phyloP scores from a whole-genome alignment of 306 rosid species.

The Pterocarpus macrocarpus region DNA sequence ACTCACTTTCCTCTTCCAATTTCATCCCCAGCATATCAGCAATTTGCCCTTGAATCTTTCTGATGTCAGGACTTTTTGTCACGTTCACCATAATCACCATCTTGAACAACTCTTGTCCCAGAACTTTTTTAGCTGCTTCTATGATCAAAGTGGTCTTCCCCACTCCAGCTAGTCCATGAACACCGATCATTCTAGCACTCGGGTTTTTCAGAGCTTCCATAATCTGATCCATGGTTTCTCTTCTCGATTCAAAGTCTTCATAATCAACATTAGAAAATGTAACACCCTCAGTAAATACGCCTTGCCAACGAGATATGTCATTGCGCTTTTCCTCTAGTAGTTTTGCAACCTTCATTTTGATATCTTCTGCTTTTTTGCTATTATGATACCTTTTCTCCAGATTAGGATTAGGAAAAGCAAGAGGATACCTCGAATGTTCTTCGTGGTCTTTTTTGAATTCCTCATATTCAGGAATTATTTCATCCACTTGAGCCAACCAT shows the following conservation, averaged over 20 bases:
- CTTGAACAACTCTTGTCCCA: neutral
- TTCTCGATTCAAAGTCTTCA: constrained; percentile 21
- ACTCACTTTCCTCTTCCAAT: constrained; percentile 35
- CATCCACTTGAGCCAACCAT: neutral
- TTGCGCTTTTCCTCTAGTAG: neutral
- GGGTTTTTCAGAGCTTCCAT: neutral
- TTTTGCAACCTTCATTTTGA: neutral
- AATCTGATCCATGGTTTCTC: neutral
- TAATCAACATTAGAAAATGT: neutral
- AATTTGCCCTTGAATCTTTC: constrained; percentile 42
- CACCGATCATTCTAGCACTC: neutral
- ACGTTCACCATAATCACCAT: constrained; percentile 20
- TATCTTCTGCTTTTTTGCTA: neutral
- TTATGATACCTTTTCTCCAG: neutral
- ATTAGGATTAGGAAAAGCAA: neutral
- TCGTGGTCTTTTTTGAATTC: neutral
- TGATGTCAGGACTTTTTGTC: constrained; percentile 18
- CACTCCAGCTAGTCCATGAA: constrained; percentile 27
- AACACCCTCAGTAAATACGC: neutral
- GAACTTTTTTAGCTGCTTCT: neutral
- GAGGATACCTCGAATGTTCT: neutral
- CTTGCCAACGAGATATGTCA: neutral
- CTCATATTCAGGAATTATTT: neutral
- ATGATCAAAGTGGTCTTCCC: constrained; percentile 34
- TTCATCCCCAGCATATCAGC: constrained; percentile 34